Conservation (phyloP, 495 filamentous ascomycete species). For the Aspergillus coremiiformis region DNA sequence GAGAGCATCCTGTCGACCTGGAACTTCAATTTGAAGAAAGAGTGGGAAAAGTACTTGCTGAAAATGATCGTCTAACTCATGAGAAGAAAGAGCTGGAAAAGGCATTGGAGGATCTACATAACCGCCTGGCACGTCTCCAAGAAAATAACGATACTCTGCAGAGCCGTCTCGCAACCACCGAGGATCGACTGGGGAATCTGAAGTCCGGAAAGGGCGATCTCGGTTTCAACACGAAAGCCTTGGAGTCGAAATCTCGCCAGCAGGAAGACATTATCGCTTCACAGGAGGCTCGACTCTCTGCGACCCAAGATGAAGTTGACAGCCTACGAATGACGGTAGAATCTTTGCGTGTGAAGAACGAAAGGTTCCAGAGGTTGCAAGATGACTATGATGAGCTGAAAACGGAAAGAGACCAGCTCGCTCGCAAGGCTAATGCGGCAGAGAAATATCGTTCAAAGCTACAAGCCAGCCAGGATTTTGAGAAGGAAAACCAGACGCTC, state of each 20-base stretch:
- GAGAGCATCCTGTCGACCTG: slow-evolving; percentile 35
- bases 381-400: slow-evolving; percentile 66
- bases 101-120: slow-evolving; percentile 46
- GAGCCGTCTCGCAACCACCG: slow-evolving; percentile 38
- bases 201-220: slow-evolving; percentile 39
- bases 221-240: slow-evolving; percentile 38
- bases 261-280: slow-evolving; percentile 51
- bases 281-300: slow-evolving; percentile 50
- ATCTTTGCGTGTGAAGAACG: slow-evolving; percentile 35
- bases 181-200: slow-evolving; percentile 40
- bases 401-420: slow-evolving; percentile 63
- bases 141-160: slow-evolving; percentile 50
- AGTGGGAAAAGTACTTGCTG: slow-evolving; percentile 44
- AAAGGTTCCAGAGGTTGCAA: slow-evolving; percentile 49
- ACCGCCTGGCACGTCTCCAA: slow-evolving; percentile 50
- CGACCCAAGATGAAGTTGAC: slow-evolving; percentile 36
- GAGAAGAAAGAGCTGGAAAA: slow-evolving; percentile 48
- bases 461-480: slow-evolving; percentile 60
- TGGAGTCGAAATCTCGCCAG: slow-evolving; percentile 42
- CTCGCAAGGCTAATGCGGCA: slow-evolving; percentile 70
- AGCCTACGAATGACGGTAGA: slow-evolving; percentile 37
- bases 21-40: slow-evolving; percentile 49
- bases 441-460: slow-evolving; percentile 72
- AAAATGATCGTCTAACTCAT: slow-evolving; percentile 42
- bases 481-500: slow-evolving; percentile 61